A percentile compares a stretch with the other conserved stretches of the same genome.
Conservation (phyloP, 805 yeast genomes). For the Starmerella apis region DNA sequence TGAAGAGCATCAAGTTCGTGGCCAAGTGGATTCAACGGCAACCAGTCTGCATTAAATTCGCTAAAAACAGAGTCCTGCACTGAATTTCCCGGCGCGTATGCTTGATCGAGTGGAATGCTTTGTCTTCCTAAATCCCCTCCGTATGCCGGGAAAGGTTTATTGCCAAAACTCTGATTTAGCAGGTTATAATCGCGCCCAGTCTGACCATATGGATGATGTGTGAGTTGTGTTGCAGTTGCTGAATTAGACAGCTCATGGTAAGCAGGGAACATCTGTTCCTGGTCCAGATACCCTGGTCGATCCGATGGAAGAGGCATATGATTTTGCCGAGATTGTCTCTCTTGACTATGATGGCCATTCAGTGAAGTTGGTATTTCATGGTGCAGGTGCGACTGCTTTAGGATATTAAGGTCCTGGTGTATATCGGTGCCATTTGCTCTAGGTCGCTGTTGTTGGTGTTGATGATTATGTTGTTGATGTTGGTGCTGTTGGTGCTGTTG, state of each 20-base stretch:
- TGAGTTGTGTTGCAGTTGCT: background rate
- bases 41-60: slow-evolving; percentile 12
- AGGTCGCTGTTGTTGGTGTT: background rate
- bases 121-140: background rate
- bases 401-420: background rate
- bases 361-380: background rate
- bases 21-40: slow-evolving; percentile 21
- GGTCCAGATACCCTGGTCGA: background rate
- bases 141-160: background rate
- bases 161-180: background rate
- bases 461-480: slow-evolving; percentile 3
- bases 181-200: background rate
- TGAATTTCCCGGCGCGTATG: background rate
- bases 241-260: background rate
- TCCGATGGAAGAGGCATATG: background rate
- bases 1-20: slow-evolving; percentile 21
- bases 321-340: background rate
- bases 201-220: background rate
- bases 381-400: background rate
- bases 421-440: background rate
- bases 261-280: background rate
- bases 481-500: slow-evolving; percentile 7
- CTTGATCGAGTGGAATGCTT: background rate
- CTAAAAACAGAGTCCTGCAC: background rate
- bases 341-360: background rate